Evolutionary conservation across 306 rosid species (phyloP), one percentile per base, ranked within the genome.

Genomic region (Castanospermum australe): DNA sequence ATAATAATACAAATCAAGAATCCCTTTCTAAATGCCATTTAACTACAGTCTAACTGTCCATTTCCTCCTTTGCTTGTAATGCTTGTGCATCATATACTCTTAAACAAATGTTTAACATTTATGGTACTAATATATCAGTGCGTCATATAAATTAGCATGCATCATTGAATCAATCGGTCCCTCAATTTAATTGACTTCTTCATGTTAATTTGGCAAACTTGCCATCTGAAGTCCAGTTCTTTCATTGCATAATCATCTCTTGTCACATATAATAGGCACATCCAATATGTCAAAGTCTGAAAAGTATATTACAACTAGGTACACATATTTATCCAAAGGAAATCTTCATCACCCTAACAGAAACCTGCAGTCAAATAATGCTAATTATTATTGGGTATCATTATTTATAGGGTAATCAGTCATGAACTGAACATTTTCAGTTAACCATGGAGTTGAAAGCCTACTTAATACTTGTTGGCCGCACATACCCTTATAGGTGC

Each of bases 401-500:
- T 35, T 62, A 55, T 79, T 30, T 36, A 30, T 61, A 75, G 42
- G 68, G 75, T 14, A 47, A 55, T 56, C 66, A 75, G 9, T 56
- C 59, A 59, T 48, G 78, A 78, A 82, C 76, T 32, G 42, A 61
- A 67, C 69, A 81, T 51, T 45, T 12, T 81, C 76, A 73, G 36
- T 59, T 80, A 79, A 59, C 42, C 48, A 60, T 17, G 65, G 66
- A 82, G 47, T 65, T 21, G 62, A 76, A 65, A 59, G 24, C 28
- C 87, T 47, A 78, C 70, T 54, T 62, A 71, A 64, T 73, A 79
- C 55, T 75, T 54, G 57, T 69, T 48, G 63, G 41, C 21, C 64
- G 41, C 71, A 69, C 94, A 81, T 91, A 93, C 97, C 98, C 91
- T 83, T 78, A 93, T 66, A 74, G 98, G 86, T 66, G 88, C 76